phyloP scores from a whole-genome alignment of 176 grass and related monocot species.

The Coix lacrymajobi region DNA sequence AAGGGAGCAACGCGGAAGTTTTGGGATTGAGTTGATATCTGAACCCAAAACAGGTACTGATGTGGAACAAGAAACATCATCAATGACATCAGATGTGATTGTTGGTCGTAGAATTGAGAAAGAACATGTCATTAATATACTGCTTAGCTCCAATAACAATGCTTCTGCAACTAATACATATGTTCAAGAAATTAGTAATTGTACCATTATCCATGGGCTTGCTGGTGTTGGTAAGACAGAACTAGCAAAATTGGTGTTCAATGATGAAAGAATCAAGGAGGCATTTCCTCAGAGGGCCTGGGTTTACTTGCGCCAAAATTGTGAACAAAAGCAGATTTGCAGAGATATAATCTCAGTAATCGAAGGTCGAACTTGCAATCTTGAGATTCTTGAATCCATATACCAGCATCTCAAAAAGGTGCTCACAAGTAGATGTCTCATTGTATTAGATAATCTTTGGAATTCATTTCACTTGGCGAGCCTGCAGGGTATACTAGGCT shows the following conservation, averaged over 20 bases:
- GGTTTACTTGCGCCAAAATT: neutral
- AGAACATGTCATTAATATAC: neutral
- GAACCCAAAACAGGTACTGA: fast-evolving
- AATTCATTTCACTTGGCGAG: neutral
- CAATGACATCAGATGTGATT: neutral
- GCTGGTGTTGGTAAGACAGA: constrained; percentile 1
- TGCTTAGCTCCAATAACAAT: neutral
- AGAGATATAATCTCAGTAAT: neutral
- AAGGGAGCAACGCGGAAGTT: neutral
- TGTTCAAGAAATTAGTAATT: neutral
- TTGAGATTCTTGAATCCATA: neutral
- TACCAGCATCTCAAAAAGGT: neutral
- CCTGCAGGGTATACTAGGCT: neutral
- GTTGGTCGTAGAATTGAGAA: neutral
- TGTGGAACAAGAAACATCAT: neutral
- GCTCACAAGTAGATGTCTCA: neutral
- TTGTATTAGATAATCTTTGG: constrained; percentile 19
- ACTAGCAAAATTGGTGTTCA: constrained; percentile 2
- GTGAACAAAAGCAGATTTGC: neutral
- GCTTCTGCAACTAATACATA: neutral
- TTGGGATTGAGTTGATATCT: neutral
- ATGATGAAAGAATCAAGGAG: neutral
- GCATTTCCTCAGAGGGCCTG: neutral
- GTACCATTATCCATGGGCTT: neutral
- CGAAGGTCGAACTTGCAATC: neutral